Evolutionary conservation across 768 basidiomycete genomes (phyloP).

Genomic region (Rhodocollybia butyracea): DNA sequence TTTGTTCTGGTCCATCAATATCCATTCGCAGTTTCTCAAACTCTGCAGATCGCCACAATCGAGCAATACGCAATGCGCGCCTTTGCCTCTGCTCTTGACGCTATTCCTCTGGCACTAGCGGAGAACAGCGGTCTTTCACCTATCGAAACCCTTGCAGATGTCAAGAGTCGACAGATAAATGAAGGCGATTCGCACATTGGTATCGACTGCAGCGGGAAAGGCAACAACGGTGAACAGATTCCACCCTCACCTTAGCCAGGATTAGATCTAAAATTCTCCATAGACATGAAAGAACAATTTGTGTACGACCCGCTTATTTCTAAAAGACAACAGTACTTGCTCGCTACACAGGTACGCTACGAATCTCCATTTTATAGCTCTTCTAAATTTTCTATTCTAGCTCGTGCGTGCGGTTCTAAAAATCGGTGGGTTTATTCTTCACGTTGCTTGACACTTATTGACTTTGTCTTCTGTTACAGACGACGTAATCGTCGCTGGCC

Average conservation of each 20-base stretch:
- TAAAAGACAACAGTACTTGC: conserved; percentile 93
- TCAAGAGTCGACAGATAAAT: conserved; percentile 88
- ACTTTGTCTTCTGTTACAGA: too few relatives aligned
- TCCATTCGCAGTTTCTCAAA: conserved; percentile 1
- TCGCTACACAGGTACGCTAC: too few relatives aligned
- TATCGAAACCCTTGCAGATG: conserved; percentile 94
- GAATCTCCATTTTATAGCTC: too few relatives aligned
- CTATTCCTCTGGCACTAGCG: conserved; percentile 93
- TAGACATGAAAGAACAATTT: conserved; percentile 97
- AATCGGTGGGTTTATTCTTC: too few relatives aligned
- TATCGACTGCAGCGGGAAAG: conserved; percentile 86
- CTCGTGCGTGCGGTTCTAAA: too few relatives aligned
- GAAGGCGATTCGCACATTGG: conserved; percentile 86
- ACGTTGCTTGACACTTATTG: too few relatives aligned
- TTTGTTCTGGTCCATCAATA: conserved; percentile 25
- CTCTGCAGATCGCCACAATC: conserved; percentile 80
- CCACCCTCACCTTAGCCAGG: background rate
- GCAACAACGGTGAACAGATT: conserved; percentile 70
- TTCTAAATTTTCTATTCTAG: too few relatives aligned
- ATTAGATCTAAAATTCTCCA: background rate
- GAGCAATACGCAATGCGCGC: conserved; percentile 99
- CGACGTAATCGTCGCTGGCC: too few relatives aligned
- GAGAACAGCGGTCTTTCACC: conserved; percentile 97
- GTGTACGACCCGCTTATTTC: conserved; percentile 97
- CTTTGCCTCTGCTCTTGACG: conserved; percentile 93